Evolutionary conservation across 306 rosid genomes (phyloP).

Genomic region (Vicia villosa): DNA sequence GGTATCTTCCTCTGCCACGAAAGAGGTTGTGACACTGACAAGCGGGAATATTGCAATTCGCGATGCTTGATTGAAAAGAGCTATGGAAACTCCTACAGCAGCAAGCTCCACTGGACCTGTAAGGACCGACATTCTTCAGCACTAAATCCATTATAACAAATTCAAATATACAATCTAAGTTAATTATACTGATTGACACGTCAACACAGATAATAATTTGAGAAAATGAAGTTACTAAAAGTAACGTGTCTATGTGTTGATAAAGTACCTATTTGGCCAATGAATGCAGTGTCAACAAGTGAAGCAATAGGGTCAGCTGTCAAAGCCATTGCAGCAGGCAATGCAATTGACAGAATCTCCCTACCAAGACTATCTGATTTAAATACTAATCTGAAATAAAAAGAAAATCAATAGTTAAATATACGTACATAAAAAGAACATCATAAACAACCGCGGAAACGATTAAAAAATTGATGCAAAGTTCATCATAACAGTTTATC

Average conservation of each 20-base stretch:
- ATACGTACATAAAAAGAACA: background rate
- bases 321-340: conserved; percentile 90
- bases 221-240: too few relatives aligned
- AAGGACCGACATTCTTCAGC: conserved; percentile 25
- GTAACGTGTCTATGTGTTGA: background rate
- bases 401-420: conserved; percentile 30
- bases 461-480: background rate
- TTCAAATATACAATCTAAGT: background rate
- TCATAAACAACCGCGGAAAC: background rate
- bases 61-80: conserved; percentile 90
- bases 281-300: conserved; percentile 89
- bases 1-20: conserved; percentile 94
- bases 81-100: conserved; percentile 97
- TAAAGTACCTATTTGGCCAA: conserved; percentile 76
- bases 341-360: conserved; percentile 79
- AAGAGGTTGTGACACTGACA: conserved; percentile 92
- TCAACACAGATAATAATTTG: too few relatives aligned
- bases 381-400: conserved; percentile 40
- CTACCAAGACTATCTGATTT: conserved; percentile 67
- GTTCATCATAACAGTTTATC: background rate
- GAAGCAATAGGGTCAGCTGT: conserved; percentile 97
- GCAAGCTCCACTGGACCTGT: conserved; percentile 94
- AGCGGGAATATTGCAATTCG: conserved; percentile 90
- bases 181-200: background rate
- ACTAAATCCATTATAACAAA: conserved; percentile 10